Evolutionary conservation across 1,139 yeast species (phyloP).

Genomic region (Ogataea hybrid): DNA sequence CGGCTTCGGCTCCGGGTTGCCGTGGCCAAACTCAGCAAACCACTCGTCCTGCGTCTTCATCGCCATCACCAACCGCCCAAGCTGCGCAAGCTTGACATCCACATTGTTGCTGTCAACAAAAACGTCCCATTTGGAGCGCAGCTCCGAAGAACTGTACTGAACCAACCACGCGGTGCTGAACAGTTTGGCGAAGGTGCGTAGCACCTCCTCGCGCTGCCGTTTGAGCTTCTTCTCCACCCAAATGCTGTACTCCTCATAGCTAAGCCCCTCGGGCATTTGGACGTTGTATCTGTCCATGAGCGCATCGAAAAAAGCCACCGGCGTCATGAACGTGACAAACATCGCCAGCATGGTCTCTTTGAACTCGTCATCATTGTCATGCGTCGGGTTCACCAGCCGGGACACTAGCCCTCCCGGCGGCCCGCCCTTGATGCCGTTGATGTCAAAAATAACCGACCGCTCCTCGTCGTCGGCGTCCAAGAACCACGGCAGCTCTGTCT

Average conservation of each 20-base stretch:
- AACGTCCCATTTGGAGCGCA: slow-evolving; percentile 51
- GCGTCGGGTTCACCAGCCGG: slow-evolving; percentile 77
- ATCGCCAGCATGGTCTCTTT: slow-evolving; percentile 71
- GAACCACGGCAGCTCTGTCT: slow-evolving; percentile 67
- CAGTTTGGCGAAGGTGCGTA: slow-evolving; percentile 68
- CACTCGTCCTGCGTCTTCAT: slow-evolving; percentile 26
- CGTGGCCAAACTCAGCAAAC: slow-evolving; percentile 20
- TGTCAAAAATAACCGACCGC: slow-evolving; percentile 66
- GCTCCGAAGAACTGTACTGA: slow-evolving; percentile 30
- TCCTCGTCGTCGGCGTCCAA: slow-evolving; percentile 72
- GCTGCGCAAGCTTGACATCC: slow-evolving; percentile 13
- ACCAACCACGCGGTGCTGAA: slow-evolving; percentile 72
- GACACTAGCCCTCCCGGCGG: slow-evolving; percentile 78
- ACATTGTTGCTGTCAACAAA: slow-evolving; percentile 44
- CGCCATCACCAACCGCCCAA: slow-evolving; percentile 24
- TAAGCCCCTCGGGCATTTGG: slow-evolving; percentile 85
- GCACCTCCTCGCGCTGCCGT: slow-evolving; percentile 67
- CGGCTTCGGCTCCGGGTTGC: slow-evolving; percentile 15
- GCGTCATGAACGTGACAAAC: slow-evolving; percentile 72
- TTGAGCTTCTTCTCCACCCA: slow-evolving; percentile 76
- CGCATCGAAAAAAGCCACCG: slow-evolving; percentile 60
- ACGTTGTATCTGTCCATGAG: slow-evolving; percentile 66
- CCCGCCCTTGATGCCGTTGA: slow-evolving; percentile 84
- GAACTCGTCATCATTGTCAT: slow-evolving; percentile 59
- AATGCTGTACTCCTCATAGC: slow-evolving; percentile 73